Percentiles rank a stretch among this genome's conserved stretches.
These are phyloP conservation scores for Liriodendron chinense DNA, from an alignment of 164 flowering plant species.

Conservation along the genomic window DNA sequence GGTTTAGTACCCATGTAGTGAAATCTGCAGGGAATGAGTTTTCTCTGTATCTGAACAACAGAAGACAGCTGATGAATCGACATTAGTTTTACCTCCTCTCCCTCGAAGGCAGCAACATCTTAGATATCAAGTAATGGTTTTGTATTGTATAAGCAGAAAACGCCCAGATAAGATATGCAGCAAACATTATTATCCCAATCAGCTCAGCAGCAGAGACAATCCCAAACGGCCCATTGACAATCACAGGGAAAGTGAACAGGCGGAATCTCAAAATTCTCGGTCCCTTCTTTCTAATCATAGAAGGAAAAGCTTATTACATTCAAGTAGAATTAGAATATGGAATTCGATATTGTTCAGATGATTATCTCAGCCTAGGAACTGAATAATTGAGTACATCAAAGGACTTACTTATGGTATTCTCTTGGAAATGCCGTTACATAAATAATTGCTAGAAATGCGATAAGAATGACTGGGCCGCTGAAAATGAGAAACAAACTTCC, in stretches of 20 bases:
- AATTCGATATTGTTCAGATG: background rate
- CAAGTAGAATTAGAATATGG: background rate
- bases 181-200: constrained; percentile 59
- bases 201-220: constrained; percentile 90
- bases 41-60: background rate
- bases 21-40: background rate
- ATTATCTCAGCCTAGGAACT: background rate
- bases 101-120: constrained; percentile 9
- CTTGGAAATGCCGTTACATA: constrained; percentile 42
- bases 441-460: constrained; percentile 47
- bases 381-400: background rate
- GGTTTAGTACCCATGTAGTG: background rate
- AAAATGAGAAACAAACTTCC: constrained; percentile 56
- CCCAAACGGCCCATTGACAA: constrained; percentile 90
- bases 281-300: constrained; percentile 35
- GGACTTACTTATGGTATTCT: constrained; percentile 20
- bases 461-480: constrained; percentile 62
- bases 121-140: constrained; percentile 18
- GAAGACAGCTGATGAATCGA: background rate
- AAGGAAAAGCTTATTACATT: background rate
- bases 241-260: constrained; percentile 81
- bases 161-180: constrained; percentile 58
- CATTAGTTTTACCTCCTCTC: constrained; percentile 27
- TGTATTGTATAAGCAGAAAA: constrained; percentile 33
- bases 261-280: constrained; percentile 46